Evolutionary conservation across 371 early-diverging fungal species (phyloP).

Genomic region (Mortierella sp.): DNA sequence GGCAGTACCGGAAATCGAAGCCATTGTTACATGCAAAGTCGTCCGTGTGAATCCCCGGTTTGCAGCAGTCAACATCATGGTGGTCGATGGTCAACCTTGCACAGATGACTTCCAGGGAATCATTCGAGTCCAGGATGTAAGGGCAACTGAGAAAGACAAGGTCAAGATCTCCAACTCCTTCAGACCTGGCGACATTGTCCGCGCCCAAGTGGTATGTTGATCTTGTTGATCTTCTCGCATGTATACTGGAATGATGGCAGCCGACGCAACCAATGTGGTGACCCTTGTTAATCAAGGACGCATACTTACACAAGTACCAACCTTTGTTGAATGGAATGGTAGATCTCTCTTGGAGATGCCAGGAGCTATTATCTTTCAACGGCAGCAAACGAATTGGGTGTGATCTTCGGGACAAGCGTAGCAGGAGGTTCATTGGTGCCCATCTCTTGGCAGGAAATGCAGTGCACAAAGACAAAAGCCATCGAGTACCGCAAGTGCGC

Average conservation of each 20-base stretch:
- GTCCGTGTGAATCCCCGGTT: constrained; percentile 85
- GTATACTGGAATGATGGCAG: too few relatives aligned
- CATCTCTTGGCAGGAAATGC: constrained; percentile 97
- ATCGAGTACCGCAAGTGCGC: constrained; percentile 95
- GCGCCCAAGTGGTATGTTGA: constrained; percentile 79
- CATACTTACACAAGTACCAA: too few relatives aligned
- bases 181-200: constrained; percentile 94
- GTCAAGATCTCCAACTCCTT: constrained; percentile 92
- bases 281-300: too few relatives aligned
- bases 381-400: constrained; percentile 93
- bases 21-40: constrained; percentile 86
- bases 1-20: constrained; percentile 86
- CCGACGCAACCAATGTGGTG: too few relatives aligned
- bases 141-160: constrained; percentile 94
- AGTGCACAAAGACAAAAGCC: constrained; percentile 89
- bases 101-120: constrained; percentile 93
- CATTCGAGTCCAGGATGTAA: constrained; percentile 92
- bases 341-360: constrained; percentile 92
- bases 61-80: constrained; percentile 90
- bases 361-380: constrained; percentile 92
- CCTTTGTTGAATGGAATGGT: constrained; percentile 2
- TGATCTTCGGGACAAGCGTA: constrained; percentile 91
- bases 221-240: too few relatives aligned
- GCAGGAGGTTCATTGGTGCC: constrained; percentile 94
- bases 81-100: constrained; percentile 87